phyloP scores from a whole-genome alignment of 352 stramenopile genomes.

The Globisporangium spiculum region DNA sequence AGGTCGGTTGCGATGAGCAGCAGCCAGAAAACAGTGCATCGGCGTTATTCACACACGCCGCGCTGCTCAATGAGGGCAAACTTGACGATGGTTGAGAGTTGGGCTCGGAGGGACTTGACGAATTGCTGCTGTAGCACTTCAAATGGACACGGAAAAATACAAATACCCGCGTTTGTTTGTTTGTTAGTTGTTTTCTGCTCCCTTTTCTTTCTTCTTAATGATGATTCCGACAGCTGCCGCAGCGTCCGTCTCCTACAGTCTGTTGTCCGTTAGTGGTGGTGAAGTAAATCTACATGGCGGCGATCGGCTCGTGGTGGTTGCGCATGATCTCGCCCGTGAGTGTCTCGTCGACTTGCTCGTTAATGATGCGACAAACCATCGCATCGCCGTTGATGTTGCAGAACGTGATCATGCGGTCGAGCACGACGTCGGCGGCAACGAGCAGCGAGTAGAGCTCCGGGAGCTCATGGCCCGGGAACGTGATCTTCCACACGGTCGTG shows the following conservation, averaged over 20 bases:
- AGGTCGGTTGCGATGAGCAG: no score
- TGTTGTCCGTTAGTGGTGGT: background rate
- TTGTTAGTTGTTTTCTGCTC: no score
- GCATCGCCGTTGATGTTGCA: constrained; percentile 76
- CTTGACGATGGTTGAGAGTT: no score
- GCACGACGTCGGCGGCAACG: constrained; percentile 60
- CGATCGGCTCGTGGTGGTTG: constrained; percentile 18
- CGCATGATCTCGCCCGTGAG: constrained; percentile 23
- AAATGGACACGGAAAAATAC: no score
- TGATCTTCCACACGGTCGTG: constrained; percentile 69
- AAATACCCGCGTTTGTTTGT: no score
- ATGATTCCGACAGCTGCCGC: background rate
- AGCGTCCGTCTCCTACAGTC: background rate
- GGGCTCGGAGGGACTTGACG: no score
- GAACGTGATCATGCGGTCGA: constrained; percentile 71
- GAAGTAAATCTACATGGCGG: constrained; percentile 15
- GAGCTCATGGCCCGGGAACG: constrained; percentile 47
- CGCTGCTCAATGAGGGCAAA: no score
- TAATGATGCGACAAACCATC: constrained; percentile 70
- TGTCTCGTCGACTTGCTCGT: constrained; percentile 37
- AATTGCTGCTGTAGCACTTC: no score
- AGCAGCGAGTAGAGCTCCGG: constrained; percentile 63
- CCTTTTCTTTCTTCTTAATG: background rate
- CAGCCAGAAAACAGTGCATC: no score
- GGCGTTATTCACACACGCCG: no score